These are phyloP conservation scores for Mrakia gelida DNA, from an alignment of 768 basidiomycete genomes.

Conservation along the genomic window DNA sequence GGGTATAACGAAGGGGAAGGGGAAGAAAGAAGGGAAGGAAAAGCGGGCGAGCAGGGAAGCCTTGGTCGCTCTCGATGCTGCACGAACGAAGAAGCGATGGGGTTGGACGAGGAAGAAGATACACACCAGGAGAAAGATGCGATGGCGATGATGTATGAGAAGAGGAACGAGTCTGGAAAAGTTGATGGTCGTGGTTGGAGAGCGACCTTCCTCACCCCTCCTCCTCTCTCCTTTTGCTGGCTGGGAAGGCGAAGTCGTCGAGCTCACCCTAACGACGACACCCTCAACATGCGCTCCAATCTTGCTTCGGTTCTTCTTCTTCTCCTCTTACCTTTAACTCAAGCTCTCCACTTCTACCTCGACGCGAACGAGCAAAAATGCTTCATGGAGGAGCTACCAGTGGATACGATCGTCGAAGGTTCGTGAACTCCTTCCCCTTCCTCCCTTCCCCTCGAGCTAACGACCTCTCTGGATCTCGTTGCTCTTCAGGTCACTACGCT, in stretches of 20 bases:
- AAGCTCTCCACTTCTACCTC: slow-evolving; percentile 91
- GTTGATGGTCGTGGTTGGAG: background rate
- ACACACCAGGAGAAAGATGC: background rate
- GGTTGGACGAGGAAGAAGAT: background rate
- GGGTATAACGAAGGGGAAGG: background rate
- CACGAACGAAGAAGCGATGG: background rate
- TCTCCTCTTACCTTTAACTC: slow-evolving; percentile 23
- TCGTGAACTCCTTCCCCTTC: slow-evolving; percentile 34
- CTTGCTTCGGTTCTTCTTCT: slow-evolving; percentile 5
- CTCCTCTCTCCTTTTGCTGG: background rate
- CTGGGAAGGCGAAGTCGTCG: background rate
- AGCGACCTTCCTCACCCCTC: background rate
- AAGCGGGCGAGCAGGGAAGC: background rate
- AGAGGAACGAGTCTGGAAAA: too few species aligned
- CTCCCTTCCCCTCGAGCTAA: background rate
- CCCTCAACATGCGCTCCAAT: slow-evolving; percentile 11
- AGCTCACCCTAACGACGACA: background rate
- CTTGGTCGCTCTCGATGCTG: too few species aligned
- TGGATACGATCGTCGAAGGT: slow-evolving; percentile 94
- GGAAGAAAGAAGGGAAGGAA: background rate
- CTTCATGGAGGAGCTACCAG: slow-evolving; percentile 93
- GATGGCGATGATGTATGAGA: background rate
- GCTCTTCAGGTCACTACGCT: slow-evolving; percentile 71
- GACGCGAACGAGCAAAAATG: slow-evolving; percentile 90
- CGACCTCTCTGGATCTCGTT: background rate